Conservation (phyloP, 1,284 basidiomycete species). For the Ustilago cynodontis region DNA sequence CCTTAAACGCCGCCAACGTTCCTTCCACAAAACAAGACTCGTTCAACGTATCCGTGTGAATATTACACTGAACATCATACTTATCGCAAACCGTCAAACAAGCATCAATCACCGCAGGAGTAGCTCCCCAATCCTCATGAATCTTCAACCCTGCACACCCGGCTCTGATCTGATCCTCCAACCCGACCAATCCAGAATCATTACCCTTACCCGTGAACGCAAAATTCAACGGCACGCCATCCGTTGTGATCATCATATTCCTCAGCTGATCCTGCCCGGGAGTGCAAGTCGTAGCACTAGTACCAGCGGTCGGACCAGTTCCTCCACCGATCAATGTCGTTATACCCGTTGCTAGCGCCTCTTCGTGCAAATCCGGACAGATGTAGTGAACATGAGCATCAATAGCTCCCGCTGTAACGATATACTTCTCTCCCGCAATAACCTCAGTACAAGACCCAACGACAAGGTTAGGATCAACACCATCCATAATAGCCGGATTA, state of each 20-base stretch:
- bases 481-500: constrained; percentile 92
- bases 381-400: constrained; percentile 88
- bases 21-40: constrained; percentile 84
- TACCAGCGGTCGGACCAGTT: constrained; percentile 90
- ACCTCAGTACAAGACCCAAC: constrained; percentile 72
- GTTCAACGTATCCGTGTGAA: constrained; percentile 88
- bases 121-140: constrained; percentile 98
- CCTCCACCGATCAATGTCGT: constrained; percentile 72
- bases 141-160: constrained; percentile 93
- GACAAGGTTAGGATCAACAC: constrained; percentile 78
- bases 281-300: constrained; percentile 95
- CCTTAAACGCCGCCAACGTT: constrained; percentile 91
- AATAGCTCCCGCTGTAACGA: constrained; percentile 92
- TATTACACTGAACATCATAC: constrained; percentile 96
- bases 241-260: constrained; percentile 75
- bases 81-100: constrained; percentile 85
- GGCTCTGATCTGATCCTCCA: constrained; percentile 87
- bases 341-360: constrained; percentile 74
- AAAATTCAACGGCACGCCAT: constrained; percentile 90
- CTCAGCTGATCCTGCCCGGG: constrained; percentile 72
- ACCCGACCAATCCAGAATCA: constrained; percentile 78
- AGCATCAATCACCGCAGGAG: constrained; percentile 84
- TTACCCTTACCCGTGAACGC: constrained; percentile 85
- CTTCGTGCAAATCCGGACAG: constrained; percentile 84
- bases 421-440: constrained; percentile 92